Conservation (phyloP, 352 stramenopile genomes). For the Thraustochytrium striatum region DNA sequence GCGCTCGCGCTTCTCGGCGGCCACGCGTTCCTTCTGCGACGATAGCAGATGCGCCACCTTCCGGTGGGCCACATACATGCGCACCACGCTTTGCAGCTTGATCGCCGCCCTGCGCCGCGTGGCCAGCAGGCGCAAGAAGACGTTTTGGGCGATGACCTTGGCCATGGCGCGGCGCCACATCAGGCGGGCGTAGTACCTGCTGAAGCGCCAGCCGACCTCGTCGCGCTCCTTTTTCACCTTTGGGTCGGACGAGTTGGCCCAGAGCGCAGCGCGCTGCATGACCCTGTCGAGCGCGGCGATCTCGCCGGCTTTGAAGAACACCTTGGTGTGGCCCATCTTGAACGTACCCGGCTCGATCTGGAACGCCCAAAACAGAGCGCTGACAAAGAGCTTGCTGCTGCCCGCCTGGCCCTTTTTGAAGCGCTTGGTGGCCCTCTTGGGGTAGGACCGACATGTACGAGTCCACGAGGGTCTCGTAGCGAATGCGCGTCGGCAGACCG, state of each 20-base stretch:
- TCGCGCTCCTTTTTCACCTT: background rate
- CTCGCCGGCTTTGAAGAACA: constrained; percentile 88
- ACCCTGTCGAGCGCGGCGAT: constrained; percentile 76
- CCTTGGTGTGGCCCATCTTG: constrained; percentile 74
- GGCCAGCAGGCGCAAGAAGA: background rate
- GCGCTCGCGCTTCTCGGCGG: background rate
- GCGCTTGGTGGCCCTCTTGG: constrained; percentile 65
- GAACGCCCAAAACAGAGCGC: constrained; percentile 74
- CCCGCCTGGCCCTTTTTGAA: constrained; percentile 61
- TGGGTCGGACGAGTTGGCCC: background rate
- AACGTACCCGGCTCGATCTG: constrained; percentile 71
- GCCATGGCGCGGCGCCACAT: constrained; percentile 2
- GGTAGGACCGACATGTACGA: constrained; percentile 69
- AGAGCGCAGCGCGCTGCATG: constrained; percentile 53
- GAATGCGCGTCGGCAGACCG: constrained; percentile 70
- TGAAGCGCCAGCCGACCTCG: constrained; percentile 14
- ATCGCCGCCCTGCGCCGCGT: background rate
- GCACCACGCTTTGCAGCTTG: background rate
- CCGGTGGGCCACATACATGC: background rate
- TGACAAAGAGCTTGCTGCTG: constrained; percentile 61
- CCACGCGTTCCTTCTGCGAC: background rate
- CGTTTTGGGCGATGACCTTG: background rate
- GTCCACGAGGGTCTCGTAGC: constrained; percentile 66
- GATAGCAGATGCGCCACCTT: background rate
- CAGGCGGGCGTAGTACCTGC: constrained; percentile 34